Conservation (phyloP, 2,329 filamentous ascomycete species). For the Aspergillus nomiae region DNA sequence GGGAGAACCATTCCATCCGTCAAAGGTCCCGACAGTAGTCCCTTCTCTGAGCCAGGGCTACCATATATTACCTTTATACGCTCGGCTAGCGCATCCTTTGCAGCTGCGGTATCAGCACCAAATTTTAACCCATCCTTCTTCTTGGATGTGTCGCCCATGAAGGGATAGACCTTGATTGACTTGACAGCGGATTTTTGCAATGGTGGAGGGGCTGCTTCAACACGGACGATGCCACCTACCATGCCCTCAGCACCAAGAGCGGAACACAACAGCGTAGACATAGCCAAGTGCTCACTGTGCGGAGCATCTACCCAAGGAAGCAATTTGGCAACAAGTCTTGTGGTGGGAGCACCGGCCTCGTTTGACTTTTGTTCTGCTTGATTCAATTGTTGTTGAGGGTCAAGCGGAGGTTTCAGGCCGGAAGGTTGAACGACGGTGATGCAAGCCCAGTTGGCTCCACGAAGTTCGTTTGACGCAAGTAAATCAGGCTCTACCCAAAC, state of each 20-base stretch:
- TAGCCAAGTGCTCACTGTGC: slow-evolving; percentile 73
- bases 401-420: slow-evolving; percentile 70
- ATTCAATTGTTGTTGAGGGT: slow-evolving; percentile 66
- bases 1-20: slow-evolving; percentile 85
- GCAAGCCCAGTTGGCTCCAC: slow-evolving; percentile 73
- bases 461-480: slow-evolving; percentile 69
- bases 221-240: slow-evolving; percentile 82
- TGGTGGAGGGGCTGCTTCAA: slow-evolving; percentile 78
- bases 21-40: slow-evolving; percentile 77
- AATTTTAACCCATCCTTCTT: slow-evolving; percentile 73
- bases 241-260: slow-evolving; percentile 71
- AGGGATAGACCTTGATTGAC: slow-evolving; percentile 78
- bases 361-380: slow-evolving; percentile 65
- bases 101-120: slow-evolving; percentile 81
- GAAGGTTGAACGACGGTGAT: slow-evolving; percentile 87
- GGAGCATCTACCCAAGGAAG: slow-evolving; percentile 83
- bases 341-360: slow-evolving; percentile 59
- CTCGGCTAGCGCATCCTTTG: slow-evolving; percentile 73
- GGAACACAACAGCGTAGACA: slow-evolving; percentile 76
- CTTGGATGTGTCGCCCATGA: slow-evolving; percentile 60
- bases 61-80: slow-evolving; percentile 73
- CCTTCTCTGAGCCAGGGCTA: slow-evolving; percentile 55
- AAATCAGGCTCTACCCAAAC: slow-evolving; percentile 86
- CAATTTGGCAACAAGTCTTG: slow-evolving; percentile 75
- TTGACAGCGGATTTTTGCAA: slow-evolving; percentile 67